Base-by-base conservation (phyloP, 805 yeast species). In the Groenewaldozyma salmanticensis region DNA sequence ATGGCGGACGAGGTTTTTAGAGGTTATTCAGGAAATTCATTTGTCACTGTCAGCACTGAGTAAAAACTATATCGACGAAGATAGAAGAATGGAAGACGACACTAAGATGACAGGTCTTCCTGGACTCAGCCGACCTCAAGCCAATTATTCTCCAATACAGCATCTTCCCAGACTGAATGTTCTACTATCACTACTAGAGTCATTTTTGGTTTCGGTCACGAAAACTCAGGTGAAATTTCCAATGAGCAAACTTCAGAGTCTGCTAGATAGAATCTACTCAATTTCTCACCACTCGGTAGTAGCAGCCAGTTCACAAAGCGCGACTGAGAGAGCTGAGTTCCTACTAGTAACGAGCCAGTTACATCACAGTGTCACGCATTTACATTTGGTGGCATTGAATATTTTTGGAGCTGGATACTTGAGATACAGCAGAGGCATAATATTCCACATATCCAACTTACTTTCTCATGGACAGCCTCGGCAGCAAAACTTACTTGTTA, bases 211-310 rank as follows among this genome's bases (percentile, higher is more conserved):
- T 2, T 63, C 74, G 5, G 71, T 75, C 20, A 76, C 86, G 1
- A 74, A 72, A 32, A 69, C 65, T 50, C 64, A 77, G 9, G 69
- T 78, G 5, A 65, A 69, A 46, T 67, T 82, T 5, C 92, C 94
- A 2, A 47, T 84, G 11, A 88, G 90, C 1, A 52, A 62, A 35
- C 54, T 9, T 31, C 37, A 9, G 31, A 34, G 6, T 21, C 16
- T 13, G 40, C 36, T 39, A 29, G 27, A 44, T 53, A n/a, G 52
- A 45, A 24, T 24, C 29, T 24, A 24, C 34, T 41, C 32, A 15
- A 43, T 48, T 11, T 38, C 53, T 16, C 47, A 49, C 33, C 53
- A 53, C 1, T 38, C 33, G 19, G 41, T 46, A 16, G n/a, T n/a
- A n/a, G n/a, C n/a, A n/a, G n/a, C n/a, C n/a, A n/a, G n/a, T n/a